Evolutionary conservation across 1,139 yeast species (phyloP).

Genomic region (Scheffersomyces insectosa): DNA sequence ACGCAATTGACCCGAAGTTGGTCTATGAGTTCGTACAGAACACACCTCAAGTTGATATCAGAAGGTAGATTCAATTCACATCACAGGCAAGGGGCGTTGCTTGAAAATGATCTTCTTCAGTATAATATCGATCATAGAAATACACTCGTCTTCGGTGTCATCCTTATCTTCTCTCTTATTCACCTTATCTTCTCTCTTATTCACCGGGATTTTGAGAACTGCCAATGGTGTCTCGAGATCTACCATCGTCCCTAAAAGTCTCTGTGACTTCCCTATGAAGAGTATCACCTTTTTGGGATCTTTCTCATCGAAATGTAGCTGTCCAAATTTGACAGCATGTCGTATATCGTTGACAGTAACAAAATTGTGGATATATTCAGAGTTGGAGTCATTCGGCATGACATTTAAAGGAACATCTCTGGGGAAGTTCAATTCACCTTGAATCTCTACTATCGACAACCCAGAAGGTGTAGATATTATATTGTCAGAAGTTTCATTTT

Average conservation of each 20-base stretch:
- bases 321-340: slow-evolving; percentile 60
- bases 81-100: slow-evolving; percentile 71
- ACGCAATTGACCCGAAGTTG: not conserved
- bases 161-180: slow-evolving; percentile 10
- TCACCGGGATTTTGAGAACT: slow-evolving; percentile 46
- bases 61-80: slow-evolving; percentile 36
- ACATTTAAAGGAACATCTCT: slow-evolving; percentile 27
- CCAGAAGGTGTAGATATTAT: slow-evolving; percentile 57
- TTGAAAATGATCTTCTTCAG: slow-evolving; percentile 58
- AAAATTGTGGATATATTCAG: slow-evolving; percentile 26
- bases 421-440: slow-evolving; percentile 68
- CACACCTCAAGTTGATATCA: not conserved
- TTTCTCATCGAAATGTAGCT: slow-evolving; percentile 48
- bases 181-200: slow-evolving; percentile 8
- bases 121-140: slow-evolving; percentile 60
- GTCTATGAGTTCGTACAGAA: not conserved
- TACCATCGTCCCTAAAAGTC: slow-evolving; percentile 59
- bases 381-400: slow-evolving; percentile 15
- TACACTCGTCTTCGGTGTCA: slow-evolving; percentile 11
- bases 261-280: slow-evolving; percentile 65
- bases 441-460: slow-evolving; percentile 62
- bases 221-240: slow-evolving; percentile 63
- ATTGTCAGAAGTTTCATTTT: slow-evolving; percentile 9
- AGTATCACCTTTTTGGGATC: slow-evolving; percentile 52
- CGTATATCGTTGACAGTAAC: slow-evolving; percentile 36